Conservation (phyloP, 768 basidiomycete genomes). For the Suillus tomentosus region DNA sequence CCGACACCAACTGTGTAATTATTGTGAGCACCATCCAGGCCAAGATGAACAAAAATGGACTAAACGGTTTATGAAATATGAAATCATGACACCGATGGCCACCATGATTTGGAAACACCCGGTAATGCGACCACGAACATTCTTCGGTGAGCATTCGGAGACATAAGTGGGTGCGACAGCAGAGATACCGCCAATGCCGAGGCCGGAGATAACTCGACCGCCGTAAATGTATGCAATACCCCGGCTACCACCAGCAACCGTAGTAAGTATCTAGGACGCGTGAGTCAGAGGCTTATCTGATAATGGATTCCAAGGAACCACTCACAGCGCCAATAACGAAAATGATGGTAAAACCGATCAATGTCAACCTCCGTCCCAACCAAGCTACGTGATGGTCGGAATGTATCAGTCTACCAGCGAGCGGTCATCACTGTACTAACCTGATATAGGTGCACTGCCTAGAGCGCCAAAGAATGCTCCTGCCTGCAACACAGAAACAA, state of each 20-base stretch:
- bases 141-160: conserved; percentile 84
- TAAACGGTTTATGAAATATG: conserved; percentile 80
- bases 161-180: conserved; percentile 87
- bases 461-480: conserved; percentile 90
- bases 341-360: conserved; percentile 60
- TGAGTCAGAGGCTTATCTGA: not conserved
- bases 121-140: conserved; percentile 83
- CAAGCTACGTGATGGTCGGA: conserved; percentile 40
- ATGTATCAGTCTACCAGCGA: conserved; percentile 1
- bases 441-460: conserved; percentile 66
- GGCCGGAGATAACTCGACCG: conserved; percentile 77
- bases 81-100: conserved; percentile 82
- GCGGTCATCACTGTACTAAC: conserved; percentile 38
- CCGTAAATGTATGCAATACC: conserved; percentile 74
- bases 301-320: not conserved
- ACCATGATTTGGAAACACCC: conserved; percentile 88
- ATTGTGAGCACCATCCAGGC: not conserved
- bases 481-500: conserved; percentile 86
- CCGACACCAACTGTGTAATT: conserved; percentile 55
- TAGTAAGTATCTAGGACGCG: conserved; percentile 61
- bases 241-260: conserved; percentile 54
- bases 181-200: conserved; percentile 83
- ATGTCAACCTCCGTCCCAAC: conserved; percentile 66
- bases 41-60: conserved; percentile 20
- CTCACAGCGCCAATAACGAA: conserved; percentile 73